Evolutionary conservation across 768 basidiomycete species (phyloP).

Genomic region (Leccinum variicolor): DNA sequence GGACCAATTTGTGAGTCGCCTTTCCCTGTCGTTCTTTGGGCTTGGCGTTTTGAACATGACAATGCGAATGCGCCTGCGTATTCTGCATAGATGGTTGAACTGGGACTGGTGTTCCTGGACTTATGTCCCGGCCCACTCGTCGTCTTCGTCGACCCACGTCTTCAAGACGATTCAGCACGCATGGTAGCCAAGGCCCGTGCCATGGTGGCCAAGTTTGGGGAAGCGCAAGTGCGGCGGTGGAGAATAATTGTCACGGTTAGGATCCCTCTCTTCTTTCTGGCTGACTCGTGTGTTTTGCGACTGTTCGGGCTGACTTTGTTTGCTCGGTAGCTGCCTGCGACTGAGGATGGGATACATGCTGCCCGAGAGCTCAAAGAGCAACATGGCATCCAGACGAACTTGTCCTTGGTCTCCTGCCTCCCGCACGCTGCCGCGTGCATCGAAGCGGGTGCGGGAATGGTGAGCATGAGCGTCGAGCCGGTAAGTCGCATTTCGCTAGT

Average conservation of each 20-base stretch:
- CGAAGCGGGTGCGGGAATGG: conserved; percentile 44
- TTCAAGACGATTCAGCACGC: conserved; percentile 31
- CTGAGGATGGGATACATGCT: conserved; percentile 49
- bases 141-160: conserved; percentile 49
- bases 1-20: conserved; percentile 31
- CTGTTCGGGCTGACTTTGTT: neutral
- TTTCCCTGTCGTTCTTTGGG: neutral
- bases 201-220: conserved; percentile 39
- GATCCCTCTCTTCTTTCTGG: neutral
- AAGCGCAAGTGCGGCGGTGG: conserved; percentile 36
- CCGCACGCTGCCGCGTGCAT: conserved; percentile 54
- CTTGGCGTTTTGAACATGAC: neutral
- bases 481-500: conserved; percentile 33
- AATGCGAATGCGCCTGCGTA: neutral
- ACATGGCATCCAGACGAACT: conserved; percentile 46
- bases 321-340: conserved; percentile 51
- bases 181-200: conserved; percentile 44
- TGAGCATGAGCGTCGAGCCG: conserved; percentile 48
- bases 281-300: neutral
- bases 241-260: conserved; percentile 45
- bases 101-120: conserved; percentile 43
- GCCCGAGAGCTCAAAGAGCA: conserved; percentile 37
- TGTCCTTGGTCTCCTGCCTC: conserved; percentile 51
- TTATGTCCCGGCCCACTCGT: conserved; percentile 47
- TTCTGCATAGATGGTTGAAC: conserved; percentile 45